Conservation (phyloP, 2,329 filamentous ascomycete species). For the Didymella arachidicola region DNA sequence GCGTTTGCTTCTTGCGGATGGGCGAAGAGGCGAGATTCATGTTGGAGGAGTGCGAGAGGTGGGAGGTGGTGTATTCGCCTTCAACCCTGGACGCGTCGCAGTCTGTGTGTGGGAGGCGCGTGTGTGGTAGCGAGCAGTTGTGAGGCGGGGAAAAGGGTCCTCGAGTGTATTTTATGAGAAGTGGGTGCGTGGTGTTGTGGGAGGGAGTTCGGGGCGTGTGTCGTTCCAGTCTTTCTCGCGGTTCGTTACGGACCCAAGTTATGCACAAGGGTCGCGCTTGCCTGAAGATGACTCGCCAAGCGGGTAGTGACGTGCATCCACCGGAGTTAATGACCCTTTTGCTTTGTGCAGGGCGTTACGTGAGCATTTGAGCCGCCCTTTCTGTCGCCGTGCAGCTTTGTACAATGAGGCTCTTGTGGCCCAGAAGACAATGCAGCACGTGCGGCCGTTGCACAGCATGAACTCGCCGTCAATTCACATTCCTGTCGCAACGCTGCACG, state of each 20-base stretch:
- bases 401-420: constrained; percentile 20
- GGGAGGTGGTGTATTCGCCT: constrained; percentile 19
- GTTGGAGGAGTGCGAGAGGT: constrained; percentile 14
- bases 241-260: constrained; percentile 14
- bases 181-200: constrained; percentile 24
- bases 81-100: constrained; percentile 12
- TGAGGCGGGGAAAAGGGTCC: constrained; percentile 2
- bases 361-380: constrained; percentile 4
- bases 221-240: constrained; percentile 20
- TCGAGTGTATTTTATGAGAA: constrained; percentile 14
- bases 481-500: constrained; percentile 2
- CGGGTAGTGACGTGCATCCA: constrained; percentile 12
- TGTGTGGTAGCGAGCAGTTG: constrained; percentile 29
- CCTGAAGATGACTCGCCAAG: constrained; percentile 20
- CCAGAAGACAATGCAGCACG: constrained; percentile 22
- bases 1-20: constrained; percentile 37
- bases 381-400: constrained; percentile 17
- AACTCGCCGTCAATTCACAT: background rate
- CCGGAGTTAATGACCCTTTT: constrained; percentile 14
- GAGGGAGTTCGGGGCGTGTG: constrained; percentile 14
- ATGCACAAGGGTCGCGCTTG: constrained; percentile 20
- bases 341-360: constrained; percentile 18
- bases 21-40: constrained; percentile 40
- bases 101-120: constrained; percentile 9
- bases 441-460: constrained; percentile 17